Percentiles rank a stretch among this genome's conserved stretches.
Conservation (phyloP, 1,139 yeast species). For the Suhomyces choctaworum region DNA sequence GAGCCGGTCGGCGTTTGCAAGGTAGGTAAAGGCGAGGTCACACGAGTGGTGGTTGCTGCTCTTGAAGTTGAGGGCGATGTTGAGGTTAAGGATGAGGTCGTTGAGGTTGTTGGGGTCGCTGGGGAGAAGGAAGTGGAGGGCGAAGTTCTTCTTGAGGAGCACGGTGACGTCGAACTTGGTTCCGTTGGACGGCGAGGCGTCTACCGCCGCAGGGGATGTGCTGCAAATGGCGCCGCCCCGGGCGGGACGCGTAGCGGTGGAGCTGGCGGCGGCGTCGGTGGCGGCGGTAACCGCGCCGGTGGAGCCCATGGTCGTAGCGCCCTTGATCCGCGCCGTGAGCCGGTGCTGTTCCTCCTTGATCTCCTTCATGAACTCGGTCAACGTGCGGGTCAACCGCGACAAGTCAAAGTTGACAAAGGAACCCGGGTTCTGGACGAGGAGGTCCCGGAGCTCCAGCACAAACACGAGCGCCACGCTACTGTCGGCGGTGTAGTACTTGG, state of each 20-base stretch:
- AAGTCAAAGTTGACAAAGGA: constrained; percentile 70
- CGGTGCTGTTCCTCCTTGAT: constrained; percentile 15
- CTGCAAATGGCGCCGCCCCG: neutral
- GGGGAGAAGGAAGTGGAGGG: constrained; percentile 36
- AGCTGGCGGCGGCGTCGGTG: neutral
- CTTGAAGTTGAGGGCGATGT: constrained; percentile 35
- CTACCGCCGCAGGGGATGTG: neutral
- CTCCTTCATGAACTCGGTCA: constrained; percentile 40
- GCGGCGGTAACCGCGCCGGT: neutral
- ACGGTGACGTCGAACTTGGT: constrained; percentile 35
- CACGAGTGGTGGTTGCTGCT: constrained; percentile 6
- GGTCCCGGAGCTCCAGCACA: constrained; percentile 37
- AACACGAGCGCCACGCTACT: constrained; percentile 40
- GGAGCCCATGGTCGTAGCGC: neutral
- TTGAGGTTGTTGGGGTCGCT: constrained; percentile 36
- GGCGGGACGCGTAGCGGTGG: neutral
- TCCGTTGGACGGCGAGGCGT: neutral
- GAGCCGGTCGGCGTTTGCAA: constrained; percentile 13
- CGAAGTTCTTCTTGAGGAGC: constrained; percentile 41
- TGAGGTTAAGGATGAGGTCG: constrained; percentile 39
- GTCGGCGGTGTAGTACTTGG: constrained; percentile 53
- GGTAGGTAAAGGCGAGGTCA: constrained; percentile 16
- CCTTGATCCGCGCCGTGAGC: constrained; percentile 14
- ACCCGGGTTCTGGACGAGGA: constrained; percentile 38
- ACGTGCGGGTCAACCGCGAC: constrained; percentile 61